Evolutionary conservation across 805 yeast species (phyloP).

Genomic region (Candida saitoana): DNA sequence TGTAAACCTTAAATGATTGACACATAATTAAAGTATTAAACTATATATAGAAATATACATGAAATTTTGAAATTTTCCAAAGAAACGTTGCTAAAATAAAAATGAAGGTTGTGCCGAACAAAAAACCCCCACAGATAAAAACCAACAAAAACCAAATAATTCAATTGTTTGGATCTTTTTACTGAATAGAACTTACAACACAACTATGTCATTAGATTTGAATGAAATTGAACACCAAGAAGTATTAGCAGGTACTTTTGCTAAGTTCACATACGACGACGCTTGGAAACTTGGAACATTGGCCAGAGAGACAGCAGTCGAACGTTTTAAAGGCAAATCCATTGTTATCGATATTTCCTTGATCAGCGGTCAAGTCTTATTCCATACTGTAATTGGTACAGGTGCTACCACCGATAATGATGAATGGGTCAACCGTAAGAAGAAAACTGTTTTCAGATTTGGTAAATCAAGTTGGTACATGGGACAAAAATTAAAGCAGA

Average conservation of each 20-base stretch:
- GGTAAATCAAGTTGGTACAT: conserved; percentile 45
- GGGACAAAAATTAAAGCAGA: conserved; percentile 39
- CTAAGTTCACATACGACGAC: conserved; percentile 26
- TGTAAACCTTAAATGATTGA: too few species aligned
- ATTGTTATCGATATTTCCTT: conserved; percentile 48
- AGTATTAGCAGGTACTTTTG: conserved; percentile 15
- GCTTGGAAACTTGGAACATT: conserved; percentile 46
- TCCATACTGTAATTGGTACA: conserved; percentile 37
- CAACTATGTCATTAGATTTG: conserved; percentile 2
- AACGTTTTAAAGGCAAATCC: conserved; percentile 22
- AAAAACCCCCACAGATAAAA: too few species aligned
- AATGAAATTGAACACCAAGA: conserved; percentile 17
- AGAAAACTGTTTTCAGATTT: conserved; percentile 45
- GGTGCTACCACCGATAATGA: conserved; percentile 50
- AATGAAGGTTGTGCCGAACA: neutral
- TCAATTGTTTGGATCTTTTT: too few species aligned
- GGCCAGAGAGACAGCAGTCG: conserved; percentile 33
- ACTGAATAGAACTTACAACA: too few species aligned
- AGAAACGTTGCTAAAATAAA: neutral
- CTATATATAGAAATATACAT: too few species aligned
- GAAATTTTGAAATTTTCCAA: too few species aligned
- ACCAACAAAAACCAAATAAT: too few species aligned
- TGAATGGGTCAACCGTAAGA: conserved; percentile 49
- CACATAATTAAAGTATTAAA: too few species aligned
- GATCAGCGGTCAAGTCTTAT: conserved; percentile 43